A percentile compares a stretch with the other conserved stretches of the same genome.
Conservation (phyloP, 2,329 filamentous ascomycete genomes). For the Chaetomium sp. region DNA sequence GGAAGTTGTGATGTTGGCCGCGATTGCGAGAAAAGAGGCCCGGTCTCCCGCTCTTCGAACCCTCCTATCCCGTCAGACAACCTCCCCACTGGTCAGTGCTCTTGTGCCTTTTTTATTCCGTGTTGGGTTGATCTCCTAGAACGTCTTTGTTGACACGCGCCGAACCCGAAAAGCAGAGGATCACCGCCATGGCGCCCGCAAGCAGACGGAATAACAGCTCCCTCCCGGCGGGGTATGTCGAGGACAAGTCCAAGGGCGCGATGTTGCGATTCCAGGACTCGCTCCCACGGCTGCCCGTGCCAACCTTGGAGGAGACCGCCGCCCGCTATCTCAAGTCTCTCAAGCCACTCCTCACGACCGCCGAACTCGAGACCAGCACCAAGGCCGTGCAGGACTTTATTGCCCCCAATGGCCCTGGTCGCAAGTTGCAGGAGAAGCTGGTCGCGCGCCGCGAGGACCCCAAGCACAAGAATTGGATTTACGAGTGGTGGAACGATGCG, state of each 20-base stretch:
- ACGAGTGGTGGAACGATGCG: conserved; percentile 96
- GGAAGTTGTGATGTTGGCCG: conserved; percentile 31
- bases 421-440: conserved; percentile 81
- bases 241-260: conserved; percentile 70
- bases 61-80: conserved; percentile 22
- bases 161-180: conserved; percentile 23
- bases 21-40: conserved; percentile 31
- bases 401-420: conserved; percentile 75
- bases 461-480: conserved; percentile 84
- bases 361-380: conserved; percentile 66
- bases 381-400: conserved; percentile 85
- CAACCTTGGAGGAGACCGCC: conserved; percentile 75
- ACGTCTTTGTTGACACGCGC: background rate
- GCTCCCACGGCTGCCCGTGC: conserved; percentile 72
- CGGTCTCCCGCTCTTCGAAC: conserved; percentile 30
- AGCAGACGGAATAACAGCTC: conserved; percentile 52
- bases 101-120: background rate
- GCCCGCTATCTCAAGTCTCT: conserved; percentile 75
- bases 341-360: conserved; percentile 62
- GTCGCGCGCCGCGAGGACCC: conserved; percentile 72
- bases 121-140: background rate
- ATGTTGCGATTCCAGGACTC: conserved; percentile 85
- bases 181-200: conserved; percentile 45
- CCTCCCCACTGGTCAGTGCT: conserved; percentile 24
- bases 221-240: conserved; percentile 61